Base-by-base conservation (phyloP, 768 basidiomycete genomes). In the Russula dissimulans region DNA sequence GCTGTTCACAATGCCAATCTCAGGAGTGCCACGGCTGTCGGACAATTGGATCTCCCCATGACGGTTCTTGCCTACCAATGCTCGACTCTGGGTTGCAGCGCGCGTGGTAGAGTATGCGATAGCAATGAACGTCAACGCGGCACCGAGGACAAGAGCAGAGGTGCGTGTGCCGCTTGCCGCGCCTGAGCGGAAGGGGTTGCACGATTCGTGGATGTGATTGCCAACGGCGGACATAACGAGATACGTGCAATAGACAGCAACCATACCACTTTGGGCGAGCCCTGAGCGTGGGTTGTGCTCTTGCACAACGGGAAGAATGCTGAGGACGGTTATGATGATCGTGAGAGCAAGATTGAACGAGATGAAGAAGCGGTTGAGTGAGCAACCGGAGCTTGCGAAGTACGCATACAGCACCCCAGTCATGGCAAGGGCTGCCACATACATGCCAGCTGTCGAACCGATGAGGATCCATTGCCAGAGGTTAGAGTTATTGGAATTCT, bases 381-480 rank as follows among this genome's bases (percentile, higher is more conserved):
- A 85, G 73, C 97, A 98, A 14, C 84, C 90, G 4, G 85, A 81
- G 41, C 85, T 81, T 8, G 91, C 86, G 72, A 99, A 99, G 77
- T 91, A 97, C 54, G 81, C 88, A 70, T 93, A 98, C 49, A 98
- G 83, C 54, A 98, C 72, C 52, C 85, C 86, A 0, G 95, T 97
- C 54, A 97, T 78, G 4, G 90, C 82, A 70, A 97, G 84, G 22
- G 89, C 82, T 64, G 83, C 85, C 29, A 82, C 78, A 73, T 97
- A 98, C 81, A 94, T 87, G 48, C 81, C 76, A n/a, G 86, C 85
- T 0, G 97, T 97, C 8, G 94, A 95, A 5, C 90, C 86, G 56
- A 99, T 85, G 55, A 98, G 86, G 59, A 95, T 83, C 84, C 89
- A 97, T 71, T 97, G 93, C 97, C 97, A 99, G 53, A 95, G 73